Evolutionary conservation across 106 monocot species (phyloP).

Genomic region (Hemerocallis citrina): DNA sequence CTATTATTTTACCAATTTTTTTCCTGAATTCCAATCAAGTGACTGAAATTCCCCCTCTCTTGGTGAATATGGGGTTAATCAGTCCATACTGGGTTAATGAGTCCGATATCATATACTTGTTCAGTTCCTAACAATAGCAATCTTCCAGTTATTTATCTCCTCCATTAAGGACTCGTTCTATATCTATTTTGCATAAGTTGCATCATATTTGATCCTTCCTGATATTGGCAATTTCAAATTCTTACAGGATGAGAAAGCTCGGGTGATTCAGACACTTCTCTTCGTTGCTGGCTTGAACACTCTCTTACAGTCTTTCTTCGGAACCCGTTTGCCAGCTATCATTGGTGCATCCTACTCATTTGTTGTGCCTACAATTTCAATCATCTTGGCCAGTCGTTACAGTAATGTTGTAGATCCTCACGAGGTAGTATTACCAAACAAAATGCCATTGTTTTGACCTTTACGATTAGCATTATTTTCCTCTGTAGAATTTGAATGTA

Average conservation of each 20-base stretch:
- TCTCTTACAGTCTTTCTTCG: slow-evolving; percentile 80
- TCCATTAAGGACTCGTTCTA: too few relatives aligned
- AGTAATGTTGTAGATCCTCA: slow-evolving; percentile 64
- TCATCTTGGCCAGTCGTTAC: slow-evolving; percentile 88
- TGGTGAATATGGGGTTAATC: too few relatives aligned
- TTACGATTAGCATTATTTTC: too few relatives aligned
- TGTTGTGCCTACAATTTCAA: slow-evolving; percentile 88
- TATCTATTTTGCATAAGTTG: not conserved
- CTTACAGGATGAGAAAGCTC: slow-evolving; percentile 83
- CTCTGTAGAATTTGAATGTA: not conserved
- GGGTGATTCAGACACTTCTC: slow-evolving; percentile 80
- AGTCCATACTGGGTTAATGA: too few relatives aligned
- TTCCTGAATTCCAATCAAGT: too few relatives aligned
- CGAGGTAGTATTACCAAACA: slow-evolving; percentile 28
- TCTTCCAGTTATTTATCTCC: too few relatives aligned
- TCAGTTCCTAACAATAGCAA: too few relatives aligned
- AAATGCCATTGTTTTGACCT: not conserved
- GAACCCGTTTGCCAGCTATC: slow-evolving; percentile 86
- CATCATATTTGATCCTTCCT: too few relatives aligned
- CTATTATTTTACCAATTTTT: too few relatives aligned
- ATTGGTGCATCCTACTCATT: slow-evolving; percentile 95
- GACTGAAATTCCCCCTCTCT: too few relatives aligned
- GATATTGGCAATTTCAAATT: not conserved
- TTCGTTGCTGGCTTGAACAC: slow-evolving; percentile 92
- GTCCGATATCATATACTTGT: too few relatives aligned